These are phyloP conservation scores for Pythium monospermum DNA, from an alignment of 352 stramenopile species.

Conservation along the genomic window DNA sequence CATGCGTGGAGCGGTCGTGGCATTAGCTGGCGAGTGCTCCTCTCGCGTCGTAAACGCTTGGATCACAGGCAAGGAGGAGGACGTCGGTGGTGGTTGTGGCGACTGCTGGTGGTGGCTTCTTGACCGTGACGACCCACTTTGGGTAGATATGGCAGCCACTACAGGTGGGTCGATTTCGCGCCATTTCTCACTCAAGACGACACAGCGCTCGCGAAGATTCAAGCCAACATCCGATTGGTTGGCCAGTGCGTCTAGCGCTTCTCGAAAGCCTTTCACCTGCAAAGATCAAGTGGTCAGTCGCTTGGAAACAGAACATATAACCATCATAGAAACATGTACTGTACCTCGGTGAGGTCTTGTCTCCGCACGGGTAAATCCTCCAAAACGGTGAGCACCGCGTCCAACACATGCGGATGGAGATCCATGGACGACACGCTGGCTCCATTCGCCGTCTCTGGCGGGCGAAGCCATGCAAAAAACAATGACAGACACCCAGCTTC, in stretches of 20 bases:
- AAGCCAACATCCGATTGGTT: conserved; percentile 7
- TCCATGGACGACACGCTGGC: conserved; percentile 7
- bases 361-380: conserved; percentile 57
- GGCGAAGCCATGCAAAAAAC: conserved; percentile 57
- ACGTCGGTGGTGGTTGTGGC: not conserved
- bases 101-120: not conserved
- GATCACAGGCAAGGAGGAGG: conserved; percentile 4
- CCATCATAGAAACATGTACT: too few relatives aligned
- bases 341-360: conserved; percentile 57
- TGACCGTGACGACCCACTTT: not conserved
- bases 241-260: conserved; percentile 7
- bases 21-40: too few relatives aligned
- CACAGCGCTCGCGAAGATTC: conserved; percentile 11
- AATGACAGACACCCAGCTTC: conserved; percentile 53
- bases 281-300: too few relatives aligned
- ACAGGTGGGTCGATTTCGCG: conserved; percentile 12
- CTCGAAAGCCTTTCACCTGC: conserved; percentile 12
- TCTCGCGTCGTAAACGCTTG: conserved; percentile 4
- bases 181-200: conserved; percentile 21
- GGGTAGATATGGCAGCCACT: not conserved
- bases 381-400: conserved; percentile 45
- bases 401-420: conserved; percentile 62
- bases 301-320: too few relatives aligned
- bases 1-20: not conserved
- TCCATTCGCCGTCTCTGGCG: conserved; percentile 6